These are phyloP conservation scores for Aspergillus aculeatinus DNA, from an alignment of 2,329 filamentous ascomycete species.

Conservation along the genomic window DNA sequence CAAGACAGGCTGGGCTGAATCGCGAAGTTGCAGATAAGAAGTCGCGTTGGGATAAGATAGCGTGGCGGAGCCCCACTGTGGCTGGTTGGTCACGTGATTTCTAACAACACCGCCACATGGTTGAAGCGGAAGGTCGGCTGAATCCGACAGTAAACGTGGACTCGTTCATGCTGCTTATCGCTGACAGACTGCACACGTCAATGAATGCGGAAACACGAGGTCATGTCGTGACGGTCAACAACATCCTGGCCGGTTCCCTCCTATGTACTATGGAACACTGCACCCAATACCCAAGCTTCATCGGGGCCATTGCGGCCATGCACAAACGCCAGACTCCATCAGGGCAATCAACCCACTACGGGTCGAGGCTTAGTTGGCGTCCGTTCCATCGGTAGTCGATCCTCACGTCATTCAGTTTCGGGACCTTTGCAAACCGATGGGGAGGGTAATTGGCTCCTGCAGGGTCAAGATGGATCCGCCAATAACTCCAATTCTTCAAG, in stretches of 20 bases:
- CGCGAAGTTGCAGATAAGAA: slow-evolving; percentile 8
- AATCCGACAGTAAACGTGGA: neutral
- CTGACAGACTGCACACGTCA: neutral
- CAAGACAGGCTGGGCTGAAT: slow-evolving; percentile 2
- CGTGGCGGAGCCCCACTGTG: slow-evolving; percentile 7
- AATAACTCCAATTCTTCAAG: neutral
- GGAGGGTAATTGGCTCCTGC: neutral
- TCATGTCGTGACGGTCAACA: neutral
- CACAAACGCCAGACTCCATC: neutral
- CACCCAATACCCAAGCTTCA: neutral
- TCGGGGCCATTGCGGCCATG: neutral
- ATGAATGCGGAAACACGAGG: neutral
- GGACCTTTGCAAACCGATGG: neutral
- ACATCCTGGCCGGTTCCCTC: neutral
- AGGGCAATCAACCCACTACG: neutral
- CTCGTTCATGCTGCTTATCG: neutral
- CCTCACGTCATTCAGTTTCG: slow-evolving; percentile 7
- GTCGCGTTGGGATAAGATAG: slow-evolving; percentile 6
- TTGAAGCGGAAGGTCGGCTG: neutral
- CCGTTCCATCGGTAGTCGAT: slow-evolving; percentile 3
- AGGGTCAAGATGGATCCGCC: neutral
- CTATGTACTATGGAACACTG: neutral
- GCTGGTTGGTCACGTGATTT: neutral
- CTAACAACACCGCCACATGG: neutral
- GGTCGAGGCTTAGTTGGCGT: slow-evolving; percentile 7